These are phyloP conservation scores for Ustilago trichophora DNA, from an alignment of 1,284 basidiomycete species.

Conservation along the genomic window DNA sequence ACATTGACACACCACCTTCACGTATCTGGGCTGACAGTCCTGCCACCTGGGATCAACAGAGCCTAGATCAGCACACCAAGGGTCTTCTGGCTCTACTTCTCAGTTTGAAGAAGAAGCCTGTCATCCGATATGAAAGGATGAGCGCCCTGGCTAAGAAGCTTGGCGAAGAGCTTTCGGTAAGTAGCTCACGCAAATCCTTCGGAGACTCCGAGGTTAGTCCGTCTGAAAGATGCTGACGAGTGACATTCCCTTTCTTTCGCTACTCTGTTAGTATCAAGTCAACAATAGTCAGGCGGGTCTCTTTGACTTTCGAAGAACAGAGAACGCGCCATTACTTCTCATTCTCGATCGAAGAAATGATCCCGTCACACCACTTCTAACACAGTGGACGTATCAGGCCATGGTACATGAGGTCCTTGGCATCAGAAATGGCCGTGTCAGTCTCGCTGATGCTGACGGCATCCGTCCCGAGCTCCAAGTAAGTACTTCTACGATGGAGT, in stretches of 20 bases:
- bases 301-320: slow-evolving; percentile 71
- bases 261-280: slow-evolving; percentile 60
- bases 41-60: slow-evolving; percentile 73
- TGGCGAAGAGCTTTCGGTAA: slow-evolving; percentile 82
- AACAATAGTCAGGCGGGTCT: slow-evolving; percentile 63
- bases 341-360: slow-evolving; percentile 89
- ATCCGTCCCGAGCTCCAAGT: slow-evolving; percentile 83
- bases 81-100: slow-evolving; percentile 88
- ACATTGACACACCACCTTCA: slow-evolving; percentile 51
- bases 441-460: slow-evolving; percentile 83
- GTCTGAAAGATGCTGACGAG: too few species aligned
- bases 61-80: slow-evolving; percentile 80
- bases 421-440: slow-evolving; percentile 92
- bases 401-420: slow-evolving; percentile 98
- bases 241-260: not conserved
- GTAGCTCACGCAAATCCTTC: slow-evolving; percentile 54
- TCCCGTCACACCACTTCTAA: slow-evolving; percentile 94
- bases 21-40: slow-evolving; percentile 77
- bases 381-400: slow-evolving; percentile 99
- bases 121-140: slow-evolving; percentile 94
- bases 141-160: slow-evolving; percentile 89
- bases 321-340: slow-evolving; percentile 70
- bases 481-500: too few species aligned
- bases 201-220: too few species aligned
- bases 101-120: slow-evolving; percentile 93